These are phyloP conservation scores for Boletus vermiculosoides DNA, from an alignment of 768 basidiomycete species.

Conservation along the genomic window DNA sequence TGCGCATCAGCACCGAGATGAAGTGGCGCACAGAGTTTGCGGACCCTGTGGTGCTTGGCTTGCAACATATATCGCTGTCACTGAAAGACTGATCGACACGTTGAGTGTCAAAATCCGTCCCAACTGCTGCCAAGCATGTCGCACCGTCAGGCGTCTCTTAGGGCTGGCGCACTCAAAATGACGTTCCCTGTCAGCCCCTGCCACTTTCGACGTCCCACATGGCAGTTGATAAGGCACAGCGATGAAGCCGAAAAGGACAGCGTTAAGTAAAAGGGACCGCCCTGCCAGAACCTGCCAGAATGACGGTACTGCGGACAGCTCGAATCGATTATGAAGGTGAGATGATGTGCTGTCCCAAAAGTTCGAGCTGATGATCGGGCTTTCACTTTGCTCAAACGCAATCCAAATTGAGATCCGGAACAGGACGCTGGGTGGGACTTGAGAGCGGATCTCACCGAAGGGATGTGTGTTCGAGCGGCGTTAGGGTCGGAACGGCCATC, in stretches of 20 bases:
- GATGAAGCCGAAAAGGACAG: background rate
- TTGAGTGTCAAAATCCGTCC: slow-evolving; percentile 7
- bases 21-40: slow-evolving; percentile 18
- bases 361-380: slow-evolving; percentile 23
- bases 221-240: slow-evolving; percentile 20
- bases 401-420: slow-evolving; percentile 26
- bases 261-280: slow-evolving; percentile 13
- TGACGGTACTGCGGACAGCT: slow-evolving; percentile 11
- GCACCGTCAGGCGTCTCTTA: background rate
- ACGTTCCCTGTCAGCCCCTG: slow-evolving; percentile 16
- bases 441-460: slow-evolving; percentile 29
- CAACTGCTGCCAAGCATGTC: slow-evolving; percentile 7
- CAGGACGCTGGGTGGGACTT: slow-evolving; percentile 12
- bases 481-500: slow-evolving; percentile 10
- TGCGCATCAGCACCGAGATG: slow-evolving; percentile 12
- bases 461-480: slow-evolving; percentile 19
- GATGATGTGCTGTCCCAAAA: slow-evolving; percentile 14
- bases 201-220: slow-evolving; percentile 8
- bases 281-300: slow-evolving; percentile 8
- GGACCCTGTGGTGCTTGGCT: slow-evolving; percentile 2
- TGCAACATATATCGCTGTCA: slow-evolving; percentile 4
- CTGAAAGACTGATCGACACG: slow-evolving; percentile 1
- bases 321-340: slow-evolving; percentile 18
- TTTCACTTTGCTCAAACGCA: slow-evolving; percentile 17
- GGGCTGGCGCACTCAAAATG: slow-evolving; percentile 1